Evolutionary conservation across 2,329 filamentous ascomycete genomes (phyloP).

Genomic region (Penicillium rolfsii): DNA sequence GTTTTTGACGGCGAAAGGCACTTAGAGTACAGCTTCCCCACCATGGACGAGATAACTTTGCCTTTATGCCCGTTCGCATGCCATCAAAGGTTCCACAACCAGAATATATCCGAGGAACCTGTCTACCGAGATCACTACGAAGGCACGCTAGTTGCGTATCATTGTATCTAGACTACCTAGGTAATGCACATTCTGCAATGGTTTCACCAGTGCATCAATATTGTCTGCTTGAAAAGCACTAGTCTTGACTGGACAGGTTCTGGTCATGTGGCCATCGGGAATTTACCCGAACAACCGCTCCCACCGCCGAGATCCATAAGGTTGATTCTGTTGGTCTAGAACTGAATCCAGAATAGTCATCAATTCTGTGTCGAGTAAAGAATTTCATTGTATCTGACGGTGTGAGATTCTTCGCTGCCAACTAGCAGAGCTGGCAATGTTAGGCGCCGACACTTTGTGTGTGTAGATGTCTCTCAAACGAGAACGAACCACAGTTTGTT

Average conservation of each 20-base stretch:
- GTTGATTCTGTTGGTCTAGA: not conserved
- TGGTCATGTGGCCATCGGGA: not conserved
- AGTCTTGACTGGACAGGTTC: not conserved
- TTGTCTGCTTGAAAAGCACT: not conserved
- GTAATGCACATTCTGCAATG: not conserved
- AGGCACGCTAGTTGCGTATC: too few species aligned
- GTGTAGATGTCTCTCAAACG: not conserved
- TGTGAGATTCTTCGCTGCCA: not conserved
- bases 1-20: not conserved
- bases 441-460: not conserved
- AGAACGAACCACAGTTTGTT: too few species aligned
- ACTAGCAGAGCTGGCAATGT: not conserved
- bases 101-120: not conserved
- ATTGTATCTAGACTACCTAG: not conserved
- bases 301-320: not conserved
- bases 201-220: not conserved
- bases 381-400: not conserved
- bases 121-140: not conserved
- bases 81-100: not conserved
- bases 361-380: not conserved
- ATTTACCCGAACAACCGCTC: slow-evolving; percentile 8
- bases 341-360: not conserved
- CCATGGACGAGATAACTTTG: not conserved
- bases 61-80: not conserved
- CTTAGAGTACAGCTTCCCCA: not conserved